Evolutionary conservation across 208 protist species (phyloP).

Genomic region (Trypanosoma theileri): DNA sequence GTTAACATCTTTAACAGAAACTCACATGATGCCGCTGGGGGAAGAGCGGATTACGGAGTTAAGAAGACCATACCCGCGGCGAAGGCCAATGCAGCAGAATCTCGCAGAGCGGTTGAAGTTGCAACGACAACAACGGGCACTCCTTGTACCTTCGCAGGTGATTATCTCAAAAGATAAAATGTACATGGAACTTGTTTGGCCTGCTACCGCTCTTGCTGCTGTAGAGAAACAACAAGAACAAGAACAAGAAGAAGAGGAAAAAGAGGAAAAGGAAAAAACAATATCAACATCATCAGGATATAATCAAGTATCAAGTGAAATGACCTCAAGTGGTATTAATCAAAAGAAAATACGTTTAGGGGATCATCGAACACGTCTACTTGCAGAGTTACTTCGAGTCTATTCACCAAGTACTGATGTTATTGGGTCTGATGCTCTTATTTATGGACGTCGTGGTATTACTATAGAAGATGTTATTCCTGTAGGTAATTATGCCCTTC

Average conservation of each 20-base stretch:
- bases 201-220: constrained; percentile 29
- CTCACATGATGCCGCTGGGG: constrained; percentile 28
- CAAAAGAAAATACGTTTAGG: background rate
- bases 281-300: too few relatives aligned
- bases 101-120: constrained; percentile 60
- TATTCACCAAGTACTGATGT: constrained; percentile 87
- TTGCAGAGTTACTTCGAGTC: constrained; percentile 83
- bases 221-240: constrained; percentile 8
- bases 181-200: constrained; percentile 79
- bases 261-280: background rate
- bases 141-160: constrained; percentile 57
- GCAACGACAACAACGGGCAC: constrained; percentile 50
- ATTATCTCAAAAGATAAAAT: constrained; percentile 50
- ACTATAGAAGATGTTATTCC: constrained; percentile 73
- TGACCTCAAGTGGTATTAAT: background rate
- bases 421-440: constrained; percentile 40
- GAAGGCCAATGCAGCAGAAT: constrained; percentile 33
- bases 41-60: constrained; percentile 74
- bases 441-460: constrained; percentile 82
- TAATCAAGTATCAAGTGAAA: background rate
- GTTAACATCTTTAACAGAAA: constrained; percentile 6
- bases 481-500: constrained; percentile 85
- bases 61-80: constrained; percentile 44
- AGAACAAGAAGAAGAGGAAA: background rate
- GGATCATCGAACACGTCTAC: constrained; percentile 40